Evolutionary conservation across 257 asterid species (phyloP).

Genomic region (Solanum pinnatisectum): DNA sequence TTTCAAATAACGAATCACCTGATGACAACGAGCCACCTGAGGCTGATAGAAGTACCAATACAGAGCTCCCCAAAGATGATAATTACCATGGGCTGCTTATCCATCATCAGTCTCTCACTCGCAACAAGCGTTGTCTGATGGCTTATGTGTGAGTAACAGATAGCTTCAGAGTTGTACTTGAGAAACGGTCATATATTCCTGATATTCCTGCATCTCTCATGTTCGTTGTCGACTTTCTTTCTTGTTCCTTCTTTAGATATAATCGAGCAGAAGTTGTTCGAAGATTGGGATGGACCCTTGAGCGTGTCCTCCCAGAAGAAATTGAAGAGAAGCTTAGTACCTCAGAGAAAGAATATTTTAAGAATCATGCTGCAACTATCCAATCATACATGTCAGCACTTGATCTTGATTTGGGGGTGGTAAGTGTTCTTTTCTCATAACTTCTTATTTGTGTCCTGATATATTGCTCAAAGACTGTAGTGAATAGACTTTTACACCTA

Average conservation of each 20-base stretch:
- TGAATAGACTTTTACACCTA: background rate
- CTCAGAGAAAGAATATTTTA: constrained; percentile 68
- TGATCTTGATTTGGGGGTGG: constrained; percentile 81
- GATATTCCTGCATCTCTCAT: background rate
- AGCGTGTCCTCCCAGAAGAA: constrained; percentile 74
- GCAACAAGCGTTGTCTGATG: constrained; percentile 92
- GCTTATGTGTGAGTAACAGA: constrained; percentile 60
- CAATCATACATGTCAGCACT: constrained; percentile 54
- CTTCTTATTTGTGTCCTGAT: background rate
- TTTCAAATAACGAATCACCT: constrained; percentile 3
- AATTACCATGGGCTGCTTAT: constrained; percentile 81
- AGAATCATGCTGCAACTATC: constrained; percentile 52
- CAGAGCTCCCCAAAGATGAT: constrained; percentile 18
- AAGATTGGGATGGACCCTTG: constrained; percentile 72
- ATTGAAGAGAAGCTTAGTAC: constrained; percentile 68
- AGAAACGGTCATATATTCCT: background rate
- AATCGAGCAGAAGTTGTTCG: constrained; percentile 75
- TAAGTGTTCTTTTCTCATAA: constrained; percentile 17
- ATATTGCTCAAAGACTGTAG: background rate
- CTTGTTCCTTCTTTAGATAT: constrained; percentile 28
- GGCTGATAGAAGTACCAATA: background rate
- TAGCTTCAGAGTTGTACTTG: background rate
- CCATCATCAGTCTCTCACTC: constrained; percentile 82
- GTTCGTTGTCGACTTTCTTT: background rate
- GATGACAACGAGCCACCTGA: background rate